Evolutionary conservation across 2,329 filamentous ascomycete genomes (phyloP).

Genomic region (Rosellinia necatrix): DNA sequence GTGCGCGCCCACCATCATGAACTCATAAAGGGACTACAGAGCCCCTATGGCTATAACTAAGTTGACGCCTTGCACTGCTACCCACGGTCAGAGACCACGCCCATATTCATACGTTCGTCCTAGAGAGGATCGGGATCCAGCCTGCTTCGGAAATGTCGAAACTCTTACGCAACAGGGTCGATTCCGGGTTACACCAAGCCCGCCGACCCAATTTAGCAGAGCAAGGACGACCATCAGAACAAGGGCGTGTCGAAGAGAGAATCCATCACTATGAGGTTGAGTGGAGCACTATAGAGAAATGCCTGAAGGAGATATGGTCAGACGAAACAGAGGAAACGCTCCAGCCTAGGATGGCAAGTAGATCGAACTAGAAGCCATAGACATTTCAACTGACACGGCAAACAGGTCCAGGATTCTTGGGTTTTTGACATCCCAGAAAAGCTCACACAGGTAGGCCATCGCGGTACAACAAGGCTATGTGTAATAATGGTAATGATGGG

Average conservation of each 20-base stretch:
- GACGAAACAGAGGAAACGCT: slow-evolving; percentile 1
- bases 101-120: neutral
- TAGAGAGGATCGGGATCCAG: neutral
- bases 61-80: slow-evolving; percentile 1
- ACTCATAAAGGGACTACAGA: neutral
- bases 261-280: neutral
- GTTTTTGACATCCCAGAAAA: neutral
- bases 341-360: neutral
- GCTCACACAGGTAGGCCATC: neutral
- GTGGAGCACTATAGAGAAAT: neutral
- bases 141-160: neutral
- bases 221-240: neutral
- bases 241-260: neutral
- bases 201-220: slow-evolving; percentile 7
- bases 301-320: neutral
- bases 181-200: neutral
- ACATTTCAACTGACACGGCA: neutral
- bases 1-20: neutral
- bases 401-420: neutral
- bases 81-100: neutral
- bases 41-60: neutral
- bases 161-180: neutral
- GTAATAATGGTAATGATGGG: too few species aligned
- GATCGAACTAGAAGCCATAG: neutral
- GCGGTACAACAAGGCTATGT: too few species aligned